Percentiles rank a stretch among this genome's conserved stretches.
Conservation (phyloP, 106 monocot genomes). For the Dendrobium nobile region DNA sequence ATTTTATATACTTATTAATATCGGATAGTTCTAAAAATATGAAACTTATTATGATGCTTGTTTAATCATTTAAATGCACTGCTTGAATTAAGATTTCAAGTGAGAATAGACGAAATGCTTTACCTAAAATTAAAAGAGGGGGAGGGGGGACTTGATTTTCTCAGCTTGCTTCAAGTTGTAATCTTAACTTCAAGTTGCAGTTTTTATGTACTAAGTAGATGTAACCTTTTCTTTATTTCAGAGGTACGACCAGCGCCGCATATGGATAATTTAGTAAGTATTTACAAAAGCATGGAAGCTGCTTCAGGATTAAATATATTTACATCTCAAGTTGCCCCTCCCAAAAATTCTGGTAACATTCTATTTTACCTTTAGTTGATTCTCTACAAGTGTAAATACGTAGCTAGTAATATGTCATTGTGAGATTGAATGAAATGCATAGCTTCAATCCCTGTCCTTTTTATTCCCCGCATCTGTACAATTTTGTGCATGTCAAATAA, state of each 20-base stretch:
- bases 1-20: background rate
- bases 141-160: too few relatives aligned
- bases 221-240: conserved; percentile 15
- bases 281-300: conserved; percentile 84
- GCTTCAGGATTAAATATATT: conserved; percentile 50
- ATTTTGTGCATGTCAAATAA: background rate
- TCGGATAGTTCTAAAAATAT: background rate
- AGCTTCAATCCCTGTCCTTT: background rate
- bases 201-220: background rate
- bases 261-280: conserved; percentile 88
- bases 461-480: background rate
- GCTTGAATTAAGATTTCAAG: too few relatives aligned
- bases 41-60: background rate
- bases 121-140: too few relatives aligned
- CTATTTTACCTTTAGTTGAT: background rate
- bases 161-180: too few relatives aligned
- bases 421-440: background rate
- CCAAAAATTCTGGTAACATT: conserved; percentile 38
- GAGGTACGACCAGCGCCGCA: conserved; percentile 83
- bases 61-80: too few relatives aligned
- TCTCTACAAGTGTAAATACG: background rate
- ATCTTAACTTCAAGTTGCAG: background rate
- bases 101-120: too few relatives aligned
- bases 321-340: conserved; percentile 45
- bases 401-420: background rate